Evolutionary conservation across 176 grass and related monocot species (phyloP).

Genomic region (Alloteropsis semialata): DNA sequence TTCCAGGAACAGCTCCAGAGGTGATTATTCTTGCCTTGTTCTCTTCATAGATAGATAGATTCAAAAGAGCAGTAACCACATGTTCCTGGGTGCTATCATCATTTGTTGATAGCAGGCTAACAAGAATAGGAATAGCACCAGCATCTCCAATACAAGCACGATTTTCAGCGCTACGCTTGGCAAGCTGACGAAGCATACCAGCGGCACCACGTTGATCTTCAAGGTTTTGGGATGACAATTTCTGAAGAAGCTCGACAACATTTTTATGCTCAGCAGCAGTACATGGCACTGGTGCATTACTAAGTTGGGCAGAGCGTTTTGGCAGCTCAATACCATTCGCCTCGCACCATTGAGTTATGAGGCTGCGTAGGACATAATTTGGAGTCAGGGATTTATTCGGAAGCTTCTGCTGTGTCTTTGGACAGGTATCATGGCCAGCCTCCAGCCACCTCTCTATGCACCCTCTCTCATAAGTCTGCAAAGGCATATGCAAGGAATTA

Average conservation of each 20-base stretch:
- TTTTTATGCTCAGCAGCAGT: slow-evolving; percentile 63
- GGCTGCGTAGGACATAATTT: slow-evolving; percentile 75
- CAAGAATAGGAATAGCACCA: slow-evolving; percentile 84
- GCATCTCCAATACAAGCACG: slow-evolving; percentile 87
- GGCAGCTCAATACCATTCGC: slow-evolving; percentile 84
- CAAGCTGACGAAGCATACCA: slow-evolving; percentile 81
- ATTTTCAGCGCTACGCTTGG: slow-evolving; percentile 80
- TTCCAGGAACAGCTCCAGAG: slow-evolving; percentile 71
- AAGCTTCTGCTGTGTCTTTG: slow-evolving; percentile 80
- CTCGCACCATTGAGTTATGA: slow-evolving; percentile 89
- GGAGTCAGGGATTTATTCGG: slow-evolving; percentile 74
- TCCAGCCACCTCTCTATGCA: slow-evolving; percentile 90
- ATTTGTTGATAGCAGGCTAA: slow-evolving; percentile 64
- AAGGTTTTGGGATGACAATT: slow-evolving; percentile 70
- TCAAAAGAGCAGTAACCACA: slow-evolving; percentile 84
- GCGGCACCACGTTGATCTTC: slow-evolving; percentile 66
- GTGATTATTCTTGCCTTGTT: slow-evolving; percentile 82
- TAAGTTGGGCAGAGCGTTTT: slow-evolving; percentile 43
- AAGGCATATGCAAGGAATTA: slow-evolving; percentile 33
- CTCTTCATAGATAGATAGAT: slow-evolving; percentile 90
- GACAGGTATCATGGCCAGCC: slow-evolving; percentile 78
- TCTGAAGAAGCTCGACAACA: slow-evolving; percentile 70
- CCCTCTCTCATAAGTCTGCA: slow-evolving; percentile 80
- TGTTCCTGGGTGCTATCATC: slow-evolving; percentile 78
- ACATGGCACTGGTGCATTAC: slow-evolving; percentile 54